Base-by-base conservation (phyloP, 2,329 filamentous ascomycete species). In the Fusarium pininemorale region DNA sequence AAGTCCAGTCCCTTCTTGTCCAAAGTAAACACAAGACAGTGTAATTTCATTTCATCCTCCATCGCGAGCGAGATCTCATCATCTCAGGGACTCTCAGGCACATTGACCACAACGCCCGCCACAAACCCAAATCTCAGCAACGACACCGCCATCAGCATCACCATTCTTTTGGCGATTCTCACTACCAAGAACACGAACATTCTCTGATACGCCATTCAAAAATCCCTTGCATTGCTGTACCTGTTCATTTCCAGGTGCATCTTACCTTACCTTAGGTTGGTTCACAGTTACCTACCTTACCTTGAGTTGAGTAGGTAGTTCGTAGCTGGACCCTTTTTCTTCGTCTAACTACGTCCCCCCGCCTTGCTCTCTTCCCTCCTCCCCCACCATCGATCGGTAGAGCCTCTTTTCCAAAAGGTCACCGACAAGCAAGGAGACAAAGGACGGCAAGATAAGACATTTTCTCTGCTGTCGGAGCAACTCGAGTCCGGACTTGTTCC, bases 1-100 rank as follows among this genome's bases (percentile, higher is more conserved):
- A 61, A 55, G 60, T 51, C 45, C 51, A 48, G 41, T 53, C 66
- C 65, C 22, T 60, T 51, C 66, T 69, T 32, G 56, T 63, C 56
- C 45, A 50, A 66, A 75, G 72, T 75, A 75, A 75, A 75, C 73
- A 75, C 38, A 74, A 20, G 30, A 32, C 48, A 51, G 12, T 10
- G 24, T n/a, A 64, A 60, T 61, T 62, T 51, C 37, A 59, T 66
- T 51, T 51, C 48, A 35, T 51, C 48, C 30, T 51, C 30, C 32
- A 59, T 67, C 57, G 47, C 47, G 14, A 68, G 51, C 28, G 57
- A 41, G 30, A 39, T 32, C 37, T 47, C 44, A 47, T 47, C 44
- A 28, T 47, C 26, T 22, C 50, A 54, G 50, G 18, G n/a, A 47
- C 18, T 30, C 38, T 53, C 61, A 56, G 63, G 38, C 28, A 66